Evolutionary conservation across 2,329 filamentous ascomycete species (phyloP), one percentile per base, ranked within the genome.

Genomic region (Colletotrichum sp.): DNA sequence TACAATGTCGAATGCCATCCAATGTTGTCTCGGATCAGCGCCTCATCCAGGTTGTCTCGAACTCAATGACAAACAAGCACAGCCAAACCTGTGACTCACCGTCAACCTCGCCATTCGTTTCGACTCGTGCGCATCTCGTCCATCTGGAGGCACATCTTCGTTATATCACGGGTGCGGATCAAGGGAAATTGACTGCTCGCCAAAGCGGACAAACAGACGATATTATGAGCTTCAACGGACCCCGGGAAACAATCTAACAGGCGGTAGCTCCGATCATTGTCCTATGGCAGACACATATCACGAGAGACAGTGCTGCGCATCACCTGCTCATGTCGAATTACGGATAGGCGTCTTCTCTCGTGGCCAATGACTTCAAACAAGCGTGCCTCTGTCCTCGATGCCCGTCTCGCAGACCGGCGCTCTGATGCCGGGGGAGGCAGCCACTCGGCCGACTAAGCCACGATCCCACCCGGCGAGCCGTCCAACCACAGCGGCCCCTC

Each of bases 391-490:
- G 21, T 30, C 18, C 44, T 24, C 10, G 30, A 36, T 68, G 55
- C 32, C 18, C 63, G 39, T 55, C 39, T 28, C 34, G 16, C 39
- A 59, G 32, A 10, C 44, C 49, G 57, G 49, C 30, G 70, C 65
- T 36, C 64, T n/a, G 39, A 24, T 68, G 70, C 70, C 44, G 74
- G 44, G 62, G 64, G 72, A 52, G 10, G 70, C 21, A 76, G 69
- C 64, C 69, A 76, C 70, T 65, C 70, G 74, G 70, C 70, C 70
- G 70, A 69, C 65, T 32, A 60, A 74, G 74, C 74, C 74, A 74
- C 70, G 36, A 73, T 26, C 59, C 57, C 70, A 73, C 57, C 70
- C 49, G 59, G 52, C 34, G 28, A 60, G 32, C 65, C 64, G 74
- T 52, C 70, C 70, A 73, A 76, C 70, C 70, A 76, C 32, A 24